Base-by-base conservation (phyloP, 495 filamentous ascomycete species). In the Articulospora tetracladia region DNA sequence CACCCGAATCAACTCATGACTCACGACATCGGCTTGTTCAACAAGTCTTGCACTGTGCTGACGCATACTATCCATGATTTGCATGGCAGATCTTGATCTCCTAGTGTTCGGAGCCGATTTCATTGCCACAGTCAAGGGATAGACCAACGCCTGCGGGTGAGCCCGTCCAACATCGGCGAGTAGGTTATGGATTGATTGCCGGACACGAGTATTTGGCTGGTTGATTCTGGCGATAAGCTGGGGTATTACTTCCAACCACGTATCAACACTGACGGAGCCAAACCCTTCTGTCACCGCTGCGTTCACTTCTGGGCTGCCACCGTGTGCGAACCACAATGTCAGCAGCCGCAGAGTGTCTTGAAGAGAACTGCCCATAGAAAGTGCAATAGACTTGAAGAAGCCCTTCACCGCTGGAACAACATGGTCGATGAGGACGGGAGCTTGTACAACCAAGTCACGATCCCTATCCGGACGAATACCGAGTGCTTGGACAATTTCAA, bases 91-190 rank as follows among this genome's bases (percentile, higher is more conserved):
- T 65, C 89, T 86, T 25, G 90, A 90, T 36, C 94, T 85, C 47
- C 90, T 82, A 41, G 86, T 82, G 66, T 91, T 88, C 39, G 82
- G 76, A 41, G 74, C 72, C 2, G 94, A 97, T 71, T 99, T 99
- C 85, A 97, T 96, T 15, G 95, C 92, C 10, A 99, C 95, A 0
- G 95, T 98, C 64, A 99, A 81, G n/a, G 94, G 92, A 69, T 97
- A 99, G n/a, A 99, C 95, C 23, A 99, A 72, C n/a, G 94, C 93
- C 67, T 99, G 94, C 13, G 94, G 94, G 70, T 99, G 94, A 12
- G 90, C 86, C 60, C 92, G 87, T 46, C 94, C 95, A 54, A 99
- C 89, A 72, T 98, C 94, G 10, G 86, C 85, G 23, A 99, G 79
- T 3, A 99, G 77, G 53, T 92, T 88, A 72, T 98, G 94, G 53